These are phyloP conservation scores for Suillus subaureus DNA, from an alignment of 768 basidiomycete species.

Conservation along the genomic window DNA sequence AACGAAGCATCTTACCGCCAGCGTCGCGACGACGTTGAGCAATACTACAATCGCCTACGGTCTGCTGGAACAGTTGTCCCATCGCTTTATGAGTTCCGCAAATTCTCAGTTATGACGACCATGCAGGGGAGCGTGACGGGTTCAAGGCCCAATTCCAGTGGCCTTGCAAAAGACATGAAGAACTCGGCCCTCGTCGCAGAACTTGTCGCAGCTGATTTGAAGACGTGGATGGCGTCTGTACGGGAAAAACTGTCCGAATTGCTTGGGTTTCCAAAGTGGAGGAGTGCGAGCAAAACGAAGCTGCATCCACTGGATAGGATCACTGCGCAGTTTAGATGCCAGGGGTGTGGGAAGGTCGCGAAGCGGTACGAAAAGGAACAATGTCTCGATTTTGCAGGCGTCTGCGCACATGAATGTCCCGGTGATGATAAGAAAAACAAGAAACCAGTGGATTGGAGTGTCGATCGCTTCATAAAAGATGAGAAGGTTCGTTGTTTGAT, in stretches of 20 bases:
- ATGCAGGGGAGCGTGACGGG: constrained; percentile 24
- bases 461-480: constrained; percentile 58
- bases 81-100: constrained; percentile 48
- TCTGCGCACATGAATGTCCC: constrained; percentile 60
- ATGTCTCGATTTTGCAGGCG: constrained; percentile 59
- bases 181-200: constrained; percentile 34
- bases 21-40: constrained; percentile 38
- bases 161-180: constrained; percentile 30
- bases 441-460: constrained; percentile 44
- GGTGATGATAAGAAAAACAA: constrained; percentile 25
- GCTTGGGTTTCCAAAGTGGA: constrained; percentile 57
- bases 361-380: constrained; percentile 38
- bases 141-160: constrained; percentile 3
- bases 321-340: constrained; percentile 62
- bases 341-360: constrained; percentile 44
- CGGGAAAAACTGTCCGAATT: constrained; percentile 44
- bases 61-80: constrained; percentile 43
- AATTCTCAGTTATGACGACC: constrained; percentile 46
- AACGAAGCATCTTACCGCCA: constrained; percentile 29
- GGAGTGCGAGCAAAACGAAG: constrained; percentile 43
- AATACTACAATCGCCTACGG: constrained; percentile 49
- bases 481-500: constrained; percentile 43
- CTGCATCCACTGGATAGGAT: constrained; percentile 61
- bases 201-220: constrained; percentile 47
- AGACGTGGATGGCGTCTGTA: constrained; percentile 50